Conservation (phyloP, 2,329 filamentous ascomycete genomes). For the Calonectria crousiana region DNA sequence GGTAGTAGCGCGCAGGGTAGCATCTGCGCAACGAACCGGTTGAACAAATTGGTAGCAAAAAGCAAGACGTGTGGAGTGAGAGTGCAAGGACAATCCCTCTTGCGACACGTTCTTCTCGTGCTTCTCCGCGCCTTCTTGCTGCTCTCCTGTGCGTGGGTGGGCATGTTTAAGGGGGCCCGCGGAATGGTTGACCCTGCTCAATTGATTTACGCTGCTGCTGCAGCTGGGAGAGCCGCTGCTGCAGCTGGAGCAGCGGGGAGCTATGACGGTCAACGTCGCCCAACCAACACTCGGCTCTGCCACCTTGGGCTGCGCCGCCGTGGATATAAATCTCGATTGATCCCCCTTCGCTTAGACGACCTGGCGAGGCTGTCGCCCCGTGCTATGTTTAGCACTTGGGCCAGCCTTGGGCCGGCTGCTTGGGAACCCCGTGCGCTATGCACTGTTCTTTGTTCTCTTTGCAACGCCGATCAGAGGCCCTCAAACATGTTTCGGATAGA, state of each 20-base stretch:
- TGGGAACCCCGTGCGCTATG: not conserved
- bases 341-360: conserved; percentile 3
- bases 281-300: conserved; percentile 6
- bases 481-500: conserved; percentile 12
- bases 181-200: conserved; percentile 4
- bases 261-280: conserved; percentile 2
- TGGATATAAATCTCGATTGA: conserved; percentile 6
- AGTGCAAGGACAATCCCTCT: conserved; percentile 8
- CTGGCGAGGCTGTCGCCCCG: not conserved
- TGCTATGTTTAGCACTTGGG: not conserved
- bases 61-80: not conserved
- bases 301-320: not conserved
- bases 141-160: not conserved
- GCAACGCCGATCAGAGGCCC: not conserved
- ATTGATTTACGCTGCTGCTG: conserved; percentile 16
- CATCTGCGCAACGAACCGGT: not conserved
- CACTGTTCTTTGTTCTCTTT: not conserved
- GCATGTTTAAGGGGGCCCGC: not conserved
- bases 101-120: not conserved
- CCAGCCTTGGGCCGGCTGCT: not conserved
- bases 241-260: not conserved
- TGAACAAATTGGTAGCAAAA: not conserved
- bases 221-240: not conserved
- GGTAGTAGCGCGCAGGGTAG: conserved; percentile 15
- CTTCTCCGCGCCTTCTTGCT: not conserved